Evolutionary conservation across 2,329 filamentous ascomycete species (phyloP).

Genomic region (Colletotrichum tamarilloi): DNA sequence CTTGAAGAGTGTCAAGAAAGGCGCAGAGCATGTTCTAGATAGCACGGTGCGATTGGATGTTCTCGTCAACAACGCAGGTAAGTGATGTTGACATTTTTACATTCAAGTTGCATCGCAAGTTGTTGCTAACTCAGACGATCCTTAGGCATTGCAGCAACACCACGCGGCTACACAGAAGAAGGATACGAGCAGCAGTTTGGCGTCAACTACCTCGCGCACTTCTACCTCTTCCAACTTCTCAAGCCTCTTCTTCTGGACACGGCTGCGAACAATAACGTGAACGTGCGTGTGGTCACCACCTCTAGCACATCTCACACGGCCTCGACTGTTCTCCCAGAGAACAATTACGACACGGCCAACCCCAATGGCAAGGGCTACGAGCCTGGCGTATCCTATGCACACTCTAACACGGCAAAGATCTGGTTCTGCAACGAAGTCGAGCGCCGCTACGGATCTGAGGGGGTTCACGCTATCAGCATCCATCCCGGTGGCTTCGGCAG

Average conservation of each 20-base stretch:
- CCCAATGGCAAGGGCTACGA: conserved; percentile 45
- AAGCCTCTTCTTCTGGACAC: conserved; percentile 54
- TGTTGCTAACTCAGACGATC: not conserved
- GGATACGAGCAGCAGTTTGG: conserved; percentile 56
- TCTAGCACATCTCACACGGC: conserved; percentile 56
- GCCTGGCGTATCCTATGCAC: conserved; percentile 53
- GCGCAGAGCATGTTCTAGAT: conserved; percentile 35
- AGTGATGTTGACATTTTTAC: not conserved
- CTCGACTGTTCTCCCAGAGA: conserved; percentile 49
- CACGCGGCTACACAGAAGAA: conserved; percentile 34
- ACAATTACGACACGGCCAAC: conserved; percentile 46
- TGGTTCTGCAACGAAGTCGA: conserved; percentile 63
- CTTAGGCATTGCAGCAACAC: conserved; percentile 32
- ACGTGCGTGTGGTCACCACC: conserved; percentile 56
- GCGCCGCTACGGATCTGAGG: conserved; percentile 42
- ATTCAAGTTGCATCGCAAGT: not conserved
- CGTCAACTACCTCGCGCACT: conserved; percentile 64
- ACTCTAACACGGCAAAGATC: conserved; percentile 63
- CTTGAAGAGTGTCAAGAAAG: conserved; percentile 45
- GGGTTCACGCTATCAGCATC: conserved; percentile 46
- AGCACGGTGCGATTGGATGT: conserved; percentile 39
- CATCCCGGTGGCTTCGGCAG: conserved; percentile 17
- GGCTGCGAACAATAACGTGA: conserved; percentile 48
- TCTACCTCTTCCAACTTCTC: conserved; percentile 63
- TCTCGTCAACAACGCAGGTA: conserved; percentile 57